Evolutionary conservation across 257 asterid species (phyloP), one percentile per base, ranked within the genome.

Genomic region (Solanum chiquidenum): DNA sequence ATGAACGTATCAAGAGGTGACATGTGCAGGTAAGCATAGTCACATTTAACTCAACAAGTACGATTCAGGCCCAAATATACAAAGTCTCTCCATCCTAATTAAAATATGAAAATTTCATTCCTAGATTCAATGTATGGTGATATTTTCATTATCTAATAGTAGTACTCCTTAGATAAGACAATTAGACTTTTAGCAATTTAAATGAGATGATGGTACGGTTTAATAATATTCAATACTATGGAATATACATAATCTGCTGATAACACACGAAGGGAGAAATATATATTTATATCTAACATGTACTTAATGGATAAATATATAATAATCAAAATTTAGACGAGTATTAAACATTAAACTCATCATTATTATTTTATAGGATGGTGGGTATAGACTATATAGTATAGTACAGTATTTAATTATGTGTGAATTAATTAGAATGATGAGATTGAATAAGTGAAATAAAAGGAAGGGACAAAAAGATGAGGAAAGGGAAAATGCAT

Each of bases 401-500:
- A 29, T 23, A 60, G 13, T 60, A 60, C 13, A 69, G 38, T 69
- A 69, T 69, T 68, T 62, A 62, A 62, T 31, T 27, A 69, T 69
- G 14, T 12, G 38, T 69, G 40, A 69, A 34, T 73, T 73, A 34
- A 69, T 49, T 71, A 25, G 73, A 20, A 40, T 10, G 27, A 46
- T 68, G 52, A 55, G 20, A 46, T n/a, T 33, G 55, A 74, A 73
- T 29, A 6, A 23, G 69, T 12, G 37, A 29, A 23, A 29, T 6
- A 21, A 76, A 89, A 75, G 20, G 75, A 85, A 84, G 69, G 38
- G 35, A 75, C 38, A 12, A 23, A 60, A 38, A 16, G 62, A 46
- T 25, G 87, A 13, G 29, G 35, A 64, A 37, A 58, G 44, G 62
- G n/a, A 83, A 69, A 87, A 69, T 88, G 91, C 92, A 90, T 89